Conservation (phyloP, 441 rosid genomes). For the Gossypium davidsonii region DNA sequence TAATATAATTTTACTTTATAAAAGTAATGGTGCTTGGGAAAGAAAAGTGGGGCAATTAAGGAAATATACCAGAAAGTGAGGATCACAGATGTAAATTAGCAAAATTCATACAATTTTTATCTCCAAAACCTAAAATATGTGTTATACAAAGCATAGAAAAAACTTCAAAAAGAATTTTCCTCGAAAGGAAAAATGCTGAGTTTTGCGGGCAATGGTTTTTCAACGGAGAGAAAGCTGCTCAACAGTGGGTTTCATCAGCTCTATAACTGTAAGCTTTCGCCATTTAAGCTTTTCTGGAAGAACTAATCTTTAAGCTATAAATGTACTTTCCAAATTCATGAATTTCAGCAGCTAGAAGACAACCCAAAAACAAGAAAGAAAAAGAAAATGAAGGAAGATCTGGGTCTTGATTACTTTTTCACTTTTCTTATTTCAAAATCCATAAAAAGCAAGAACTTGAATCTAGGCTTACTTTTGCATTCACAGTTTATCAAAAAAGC, state of each 20-base stretch:
- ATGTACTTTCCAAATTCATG: not conserved
- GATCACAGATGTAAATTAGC: conserved; percentile 5
- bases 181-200: not conserved
- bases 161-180: too few relatives aligned
- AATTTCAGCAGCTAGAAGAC: not conserved
- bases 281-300: not conserved
- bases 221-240: conserved; percentile 30
- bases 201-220: conserved; percentile 13
- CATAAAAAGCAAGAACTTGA: conserved; percentile 24
- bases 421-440: conserved; percentile 21
- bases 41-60: not conserved
- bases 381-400: not conserved
- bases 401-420: conserved; percentile 10
- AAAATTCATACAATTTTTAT: not conserved
- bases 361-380: not conserved
- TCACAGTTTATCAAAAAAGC: conserved; percentile 33
- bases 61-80: conserved; percentile 11
- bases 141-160: not conserved
- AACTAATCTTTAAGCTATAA: not conserved
- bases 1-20: not conserved
- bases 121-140: not conserved
- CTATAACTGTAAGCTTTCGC: conserved; percentile 27
- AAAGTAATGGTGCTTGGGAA: not conserved
- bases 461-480: conserved; percentile 30
- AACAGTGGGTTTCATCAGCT: conserved; percentile 19